Conservation (phyloP, 495 filamentous ascomycete species). For the Xylaria palmicola region DNA sequence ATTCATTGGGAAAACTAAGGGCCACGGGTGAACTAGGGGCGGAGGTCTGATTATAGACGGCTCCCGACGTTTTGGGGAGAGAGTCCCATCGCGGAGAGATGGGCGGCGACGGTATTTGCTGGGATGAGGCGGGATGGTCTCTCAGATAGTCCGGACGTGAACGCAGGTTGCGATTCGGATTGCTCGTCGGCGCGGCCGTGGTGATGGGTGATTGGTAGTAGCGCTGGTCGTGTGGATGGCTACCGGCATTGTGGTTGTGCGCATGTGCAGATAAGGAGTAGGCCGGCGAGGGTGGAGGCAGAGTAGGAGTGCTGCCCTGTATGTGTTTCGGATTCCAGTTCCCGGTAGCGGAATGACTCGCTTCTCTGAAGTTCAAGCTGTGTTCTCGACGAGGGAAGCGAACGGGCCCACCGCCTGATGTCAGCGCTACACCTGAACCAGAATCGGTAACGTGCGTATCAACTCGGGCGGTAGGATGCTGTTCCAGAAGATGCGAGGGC, state of each 20-base stretch:
- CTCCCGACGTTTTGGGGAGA: constrained; percentile 23
- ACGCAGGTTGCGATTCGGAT: constrained; percentile 21
- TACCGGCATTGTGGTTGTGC: constrained; percentile 15
- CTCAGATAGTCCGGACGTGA: constrained; percentile 21
- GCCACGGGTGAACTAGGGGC: constrained; percentile 22
- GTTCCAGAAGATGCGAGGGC: background rate
- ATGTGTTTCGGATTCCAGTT: constrained; percentile 6
- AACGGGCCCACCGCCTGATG: constrained; percentile 4
- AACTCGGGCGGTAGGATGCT: background rate
- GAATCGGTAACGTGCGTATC: background rate
- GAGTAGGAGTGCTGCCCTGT: constrained; percentile 4
- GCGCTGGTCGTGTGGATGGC: constrained; percentile 19
- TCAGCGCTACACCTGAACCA: constrained; percentile 2
- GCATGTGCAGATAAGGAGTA: constrained; percentile 19
- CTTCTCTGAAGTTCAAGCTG: constrained; percentile 11
- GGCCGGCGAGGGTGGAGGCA: constrained; percentile 1
- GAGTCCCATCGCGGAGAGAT: constrained; percentile 48
- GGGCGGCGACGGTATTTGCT: constrained; percentile 28
- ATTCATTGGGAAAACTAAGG: constrained; percentile 18
- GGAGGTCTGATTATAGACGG: constrained; percentile 20
- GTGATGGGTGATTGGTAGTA: constrained; percentile 10
- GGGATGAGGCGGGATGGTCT: constrained; percentile 21
- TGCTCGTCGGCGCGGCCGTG: constrained; percentile 18
- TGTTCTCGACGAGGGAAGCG: constrained; percentile 17
- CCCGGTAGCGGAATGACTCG: background rate